Conservation (phyloP, 169 alveolate genomes). For the Cyclospora cayetanensis region DNA sequence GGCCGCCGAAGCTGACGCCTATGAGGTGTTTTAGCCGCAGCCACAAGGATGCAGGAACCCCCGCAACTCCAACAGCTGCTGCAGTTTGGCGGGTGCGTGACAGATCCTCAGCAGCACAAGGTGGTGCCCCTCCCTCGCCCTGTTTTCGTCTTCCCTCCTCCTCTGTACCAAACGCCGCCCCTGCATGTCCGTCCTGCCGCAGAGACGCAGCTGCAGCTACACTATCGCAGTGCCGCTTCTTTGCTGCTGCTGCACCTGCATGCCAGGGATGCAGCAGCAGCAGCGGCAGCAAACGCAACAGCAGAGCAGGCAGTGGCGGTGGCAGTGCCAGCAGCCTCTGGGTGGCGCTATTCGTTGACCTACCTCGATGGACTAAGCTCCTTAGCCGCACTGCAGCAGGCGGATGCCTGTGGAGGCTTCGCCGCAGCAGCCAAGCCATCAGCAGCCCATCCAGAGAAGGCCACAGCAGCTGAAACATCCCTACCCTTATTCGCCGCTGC, state of each 20-base stretch:
- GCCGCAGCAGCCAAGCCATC: slow-evolving; percentile 1
- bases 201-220: not conserved
- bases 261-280: slow-evolving; percentile 41
- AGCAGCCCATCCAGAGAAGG: slow-evolving; percentile 2
- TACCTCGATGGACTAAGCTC: slow-evolving; percentile 30
- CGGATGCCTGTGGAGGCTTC: slow-evolving; percentile 27
- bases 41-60: too few species aligned
- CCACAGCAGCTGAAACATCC: slow-evolving; percentile 6
- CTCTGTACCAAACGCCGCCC: not conserved
- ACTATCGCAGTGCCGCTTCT: slow-evolving; percentile 33
- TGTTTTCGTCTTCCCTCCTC: not conserved
- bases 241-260: slow-evolving; percentile 56
- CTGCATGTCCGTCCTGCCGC: not conserved
- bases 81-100: not conserved
- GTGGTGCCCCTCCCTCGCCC: not conserved
- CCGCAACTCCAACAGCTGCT: not conserved
- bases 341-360: slow-evolving; percentile 16
- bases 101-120: not conserved
- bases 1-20: not conserved
- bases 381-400: slow-evolving; percentile 44
- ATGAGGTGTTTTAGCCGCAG: not conserved
- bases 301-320: slow-evolving; percentile 35
- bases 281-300: slow-evolving; percentile 36
- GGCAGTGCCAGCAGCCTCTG: not conserved
- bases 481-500: not conserved